Percentiles rank a stretch among this genome's conserved stretches.
These are phyloP conservation scores for Cadophora gregata DNA, from an alignment of 2,329 filamentous ascomycete genomes.

Conservation along the genomic window DNA sequence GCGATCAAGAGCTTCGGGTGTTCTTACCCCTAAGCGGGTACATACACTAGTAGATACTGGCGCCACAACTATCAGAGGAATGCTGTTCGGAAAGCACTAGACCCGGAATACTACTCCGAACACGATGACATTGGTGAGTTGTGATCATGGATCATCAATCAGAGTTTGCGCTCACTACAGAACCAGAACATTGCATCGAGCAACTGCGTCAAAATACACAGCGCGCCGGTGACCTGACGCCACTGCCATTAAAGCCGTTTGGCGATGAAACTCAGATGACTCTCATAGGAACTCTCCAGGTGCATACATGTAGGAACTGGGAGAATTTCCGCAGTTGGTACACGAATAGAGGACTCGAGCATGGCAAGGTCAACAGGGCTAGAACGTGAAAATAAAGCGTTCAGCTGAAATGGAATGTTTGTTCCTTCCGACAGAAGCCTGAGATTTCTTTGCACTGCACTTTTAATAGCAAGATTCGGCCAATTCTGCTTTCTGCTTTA, in stretches of 20 bases:
- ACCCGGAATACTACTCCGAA: slow-evolving; percentile 29
- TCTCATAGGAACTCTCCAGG: slow-evolving; percentile 30
- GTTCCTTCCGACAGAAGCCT: not conserved
- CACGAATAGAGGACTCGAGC: slow-evolving; percentile 27
- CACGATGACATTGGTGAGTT: slow-evolving; percentile 27
- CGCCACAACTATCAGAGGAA: slow-evolving; percentile 9
- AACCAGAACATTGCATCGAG: slow-evolving; percentile 33
- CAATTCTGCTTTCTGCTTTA: not conserved
- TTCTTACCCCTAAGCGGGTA: not conserved
- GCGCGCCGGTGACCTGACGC: slow-evolving; percentile 33
- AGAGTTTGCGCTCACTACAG: not conserved
- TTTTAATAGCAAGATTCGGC: not conserved
- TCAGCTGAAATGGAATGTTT: not conserved
- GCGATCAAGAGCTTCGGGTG: not conserved
- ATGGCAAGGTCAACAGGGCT: slow-evolving; percentile 23
- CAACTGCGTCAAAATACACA: slow-evolving; percentile 33
- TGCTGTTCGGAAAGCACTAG: slow-evolving; percentile 28
- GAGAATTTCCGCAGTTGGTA: slow-evolving; percentile 29
- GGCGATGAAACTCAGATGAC: slow-evolving; percentile 20
- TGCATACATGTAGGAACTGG: slow-evolving; percentile 34
- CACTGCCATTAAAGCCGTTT: slow-evolving; percentile 25
- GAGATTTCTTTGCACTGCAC: not conserved
- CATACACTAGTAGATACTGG: not conserved
- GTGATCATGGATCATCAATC: not conserved
- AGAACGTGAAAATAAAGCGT: slow-evolving; percentile 10